phyloP scores from a whole-genome alignment of 108 stramenopile species.

The Nitzschia palea region DNA sequence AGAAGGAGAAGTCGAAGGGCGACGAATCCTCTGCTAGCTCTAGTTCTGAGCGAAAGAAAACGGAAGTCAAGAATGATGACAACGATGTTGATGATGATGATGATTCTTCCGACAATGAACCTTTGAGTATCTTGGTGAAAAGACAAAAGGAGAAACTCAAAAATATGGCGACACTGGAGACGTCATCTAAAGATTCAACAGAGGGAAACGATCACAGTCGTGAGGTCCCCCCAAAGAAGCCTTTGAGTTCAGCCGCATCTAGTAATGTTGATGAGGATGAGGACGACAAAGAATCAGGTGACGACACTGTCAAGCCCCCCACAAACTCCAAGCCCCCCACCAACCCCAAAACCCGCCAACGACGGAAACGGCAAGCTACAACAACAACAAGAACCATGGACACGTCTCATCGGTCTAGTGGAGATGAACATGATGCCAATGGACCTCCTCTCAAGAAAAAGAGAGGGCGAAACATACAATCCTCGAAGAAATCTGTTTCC shows the following conservation, averaged over 20 bases:
- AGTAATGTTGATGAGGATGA: not conserved
- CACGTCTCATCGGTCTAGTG: constrained; percentile 1
- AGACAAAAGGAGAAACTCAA: not conserved
- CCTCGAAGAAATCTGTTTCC: not conserved
- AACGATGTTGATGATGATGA: constrained; percentile 1
- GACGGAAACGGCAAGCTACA: not conserved
- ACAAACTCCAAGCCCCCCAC: not conserved
- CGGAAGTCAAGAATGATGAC: not conserved
- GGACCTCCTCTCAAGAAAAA: constrained; percentile 1
- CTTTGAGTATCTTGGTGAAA: constrained; percentile 4
- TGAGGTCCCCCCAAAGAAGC: not conserved
- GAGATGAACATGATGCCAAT: constrained; percentile 7
- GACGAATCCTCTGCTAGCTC: not conserved
- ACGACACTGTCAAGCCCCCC: not conserved
- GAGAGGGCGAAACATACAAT: not conserved
- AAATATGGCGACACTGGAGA: not conserved
- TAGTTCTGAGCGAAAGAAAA: not conserved
- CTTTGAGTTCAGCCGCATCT: not conserved
- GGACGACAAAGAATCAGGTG: not conserved
- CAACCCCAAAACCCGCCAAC: not conserved
- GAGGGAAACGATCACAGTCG: constrained; percentile 11
- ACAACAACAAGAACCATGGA: not conserved
- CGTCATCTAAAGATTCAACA: not conserved
- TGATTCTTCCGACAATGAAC: constrained; percentile 18
- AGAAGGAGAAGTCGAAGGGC: constrained; percentile 1